phyloP scores from a whole-genome alignment of 1,284 basidiomycete genomes.

The Ceratobasidium sp. region DNA sequence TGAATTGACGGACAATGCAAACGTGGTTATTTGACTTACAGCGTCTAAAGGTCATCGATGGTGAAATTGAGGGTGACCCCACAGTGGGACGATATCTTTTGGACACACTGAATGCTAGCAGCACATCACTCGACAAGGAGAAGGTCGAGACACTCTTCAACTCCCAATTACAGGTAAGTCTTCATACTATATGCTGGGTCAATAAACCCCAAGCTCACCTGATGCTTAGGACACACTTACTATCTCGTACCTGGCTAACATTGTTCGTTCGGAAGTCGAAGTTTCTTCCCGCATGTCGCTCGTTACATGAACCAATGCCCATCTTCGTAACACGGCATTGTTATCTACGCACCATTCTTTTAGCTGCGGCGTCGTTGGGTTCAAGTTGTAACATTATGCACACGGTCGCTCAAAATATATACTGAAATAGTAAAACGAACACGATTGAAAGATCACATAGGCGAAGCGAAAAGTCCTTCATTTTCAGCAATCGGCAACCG shows the following conservation, averaged over 20 bases:
- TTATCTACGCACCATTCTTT: background rate
- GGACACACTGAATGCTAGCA: constrained; percentile 79
- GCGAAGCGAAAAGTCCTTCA: too few species aligned
- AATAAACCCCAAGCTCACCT: constrained; percentile 39
- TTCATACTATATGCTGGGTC: constrained; percentile 22
- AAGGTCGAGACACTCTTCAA: constrained; percentile 65
- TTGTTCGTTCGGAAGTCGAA: constrained; percentile 94
- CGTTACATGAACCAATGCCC: constrained; percentile 53
- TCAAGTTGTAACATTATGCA: constrained; percentile 32
- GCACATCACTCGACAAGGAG: constrained; percentile 71
- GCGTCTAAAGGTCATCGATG: constrained; percentile 56
- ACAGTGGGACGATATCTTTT: constrained; percentile 92
- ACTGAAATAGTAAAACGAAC: constrained; percentile 9
- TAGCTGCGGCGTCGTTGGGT: constrained; percentile 2
- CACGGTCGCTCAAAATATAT: constrained; percentile 13
- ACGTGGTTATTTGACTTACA: background rate
- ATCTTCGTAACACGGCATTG: too few species aligned
- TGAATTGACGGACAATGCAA: background rate
- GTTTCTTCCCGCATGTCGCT: constrained; percentile 89
- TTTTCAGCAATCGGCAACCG: too few species aligned
- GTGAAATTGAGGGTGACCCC: constrained; percentile 81
- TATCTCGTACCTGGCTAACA: constrained; percentile 93
- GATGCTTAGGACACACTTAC: constrained; percentile 80
- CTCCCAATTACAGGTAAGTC: constrained; percentile 69
- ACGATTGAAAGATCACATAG: background rate